Conservation (phyloP, 805 yeast species). For the Zygoascus bituminiphila region DNA sequence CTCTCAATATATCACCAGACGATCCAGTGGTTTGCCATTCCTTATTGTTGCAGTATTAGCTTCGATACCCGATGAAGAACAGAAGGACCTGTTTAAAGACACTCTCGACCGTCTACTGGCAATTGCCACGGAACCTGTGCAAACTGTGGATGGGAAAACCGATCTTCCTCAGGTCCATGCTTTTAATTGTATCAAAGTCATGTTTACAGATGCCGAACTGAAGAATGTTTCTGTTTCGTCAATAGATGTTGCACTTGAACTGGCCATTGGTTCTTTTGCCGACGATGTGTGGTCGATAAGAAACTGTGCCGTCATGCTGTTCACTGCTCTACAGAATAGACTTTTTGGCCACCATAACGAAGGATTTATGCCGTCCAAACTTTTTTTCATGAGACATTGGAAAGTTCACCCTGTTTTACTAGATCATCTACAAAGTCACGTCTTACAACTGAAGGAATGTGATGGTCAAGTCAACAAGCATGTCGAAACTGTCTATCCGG, state of each 20-base stretch:
- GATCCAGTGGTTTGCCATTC: slow-evolving; percentile 90
- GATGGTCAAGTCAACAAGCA: slow-evolving; percentile 19
- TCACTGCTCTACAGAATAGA: slow-evolving; percentile 73
- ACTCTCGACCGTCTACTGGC: slow-evolving; percentile 46
- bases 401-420: slow-evolving; percentile 44
- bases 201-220: slow-evolving; percentile 66
- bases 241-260: slow-evolving; percentile 48
- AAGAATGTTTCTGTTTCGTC: slow-evolving; percentile 42
- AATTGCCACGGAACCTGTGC: slow-evolving; percentile 47
- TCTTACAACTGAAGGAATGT: slow-evolving; percentile 14
- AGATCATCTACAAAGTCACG: slow-evolving; percentile 20
- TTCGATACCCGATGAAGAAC: slow-evolving; percentile 33
- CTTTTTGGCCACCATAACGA: slow-evolving; percentile 56
- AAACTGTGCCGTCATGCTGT: slow-evolving; percentile 90
- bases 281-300: slow-evolving; percentile 76
- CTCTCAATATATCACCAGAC: slow-evolving; percentile 67
- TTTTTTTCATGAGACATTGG: slow-evolving; percentile 61
- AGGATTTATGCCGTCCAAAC: slow-evolving; percentile 38
- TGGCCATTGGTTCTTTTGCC: slow-evolving; percentile 56
- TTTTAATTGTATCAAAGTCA: slow-evolving; percentile 68
- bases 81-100: slow-evolving; percentile 31
- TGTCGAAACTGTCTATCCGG: slow-evolving; percentile 64
- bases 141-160: slow-evolving; percentile 42
- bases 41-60: slow-evolving; percentile 67
- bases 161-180: slow-evolving; percentile 94